Base-by-base conservation (phyloP, 2,329 filamentous ascomycete species). In the Talaromyces marneffei region DNA sequence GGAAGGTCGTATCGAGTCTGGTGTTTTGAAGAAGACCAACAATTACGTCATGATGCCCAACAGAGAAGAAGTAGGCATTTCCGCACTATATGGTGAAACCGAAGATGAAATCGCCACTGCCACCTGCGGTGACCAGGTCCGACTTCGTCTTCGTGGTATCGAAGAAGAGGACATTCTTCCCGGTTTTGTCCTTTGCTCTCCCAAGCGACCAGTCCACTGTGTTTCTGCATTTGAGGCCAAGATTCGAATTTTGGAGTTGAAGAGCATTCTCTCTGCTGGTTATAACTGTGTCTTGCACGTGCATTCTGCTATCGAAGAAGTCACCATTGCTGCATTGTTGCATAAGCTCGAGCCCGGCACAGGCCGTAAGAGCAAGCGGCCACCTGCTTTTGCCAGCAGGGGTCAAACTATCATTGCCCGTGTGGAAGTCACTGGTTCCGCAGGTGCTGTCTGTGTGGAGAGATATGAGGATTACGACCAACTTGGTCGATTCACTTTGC, bases 281-380 rank as follows among this genome's bases (percentile, higher is more conserved):
- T 99, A 96, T 81, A 97, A 97, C 80, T 99, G 94, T 72, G 95
- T 99, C 42, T 82, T 99, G 67, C 94, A 99, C 79, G 91, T 99
- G 23, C 94, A 99, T 78, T 92, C 93, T 4, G 94, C 94, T 23
- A 96, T 97, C 64, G 94, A 99, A 80, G 94, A 99, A 77, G 91
- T 99, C 62, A 97, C 93, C 0, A 96, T 99, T 71, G 84, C 87
- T 0, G 85, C 88, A 3, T 83, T 99, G 57, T 79, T 99, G 67
- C 94, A 99, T 80, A 96, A 93, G 78, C 81, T 97, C 50, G 92
- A 99, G 76, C 96, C 96, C 78, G 93, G 92, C 57, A 99, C 94
- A 3, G 87, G 87, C 70, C 85, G 94, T 70, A 96, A 92, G 85
- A 96, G 91, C 80, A 97, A 97, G 85, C 84, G 88, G 66, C 86